Evolutionary conservation across 805 yeast species (phyloP).

Genomic region (Lipomyces sp.): DNA sequence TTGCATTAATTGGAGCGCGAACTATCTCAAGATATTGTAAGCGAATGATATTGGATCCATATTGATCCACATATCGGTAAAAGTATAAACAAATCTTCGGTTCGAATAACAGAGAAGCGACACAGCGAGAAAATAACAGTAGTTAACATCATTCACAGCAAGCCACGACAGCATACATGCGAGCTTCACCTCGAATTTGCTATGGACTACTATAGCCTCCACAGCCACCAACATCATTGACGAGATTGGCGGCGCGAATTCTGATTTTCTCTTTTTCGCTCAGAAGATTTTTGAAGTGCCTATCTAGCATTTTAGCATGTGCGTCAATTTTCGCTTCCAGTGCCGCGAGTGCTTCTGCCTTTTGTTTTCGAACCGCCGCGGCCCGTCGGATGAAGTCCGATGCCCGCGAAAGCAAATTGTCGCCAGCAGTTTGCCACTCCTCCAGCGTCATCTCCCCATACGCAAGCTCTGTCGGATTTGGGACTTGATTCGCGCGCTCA

Average conservation of each 20-base stretch:
- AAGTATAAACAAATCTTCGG: not conserved
- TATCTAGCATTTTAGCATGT: constrained; percentile 14
- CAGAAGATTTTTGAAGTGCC: not conserved
- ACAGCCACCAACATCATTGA: constrained; percentile 9
- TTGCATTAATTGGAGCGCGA: not conserved
- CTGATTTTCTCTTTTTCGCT: constrained; percentile 24
- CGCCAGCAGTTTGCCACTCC: constrained; percentile 28
- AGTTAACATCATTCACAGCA: not conserved
- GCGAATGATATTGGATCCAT: not conserved
- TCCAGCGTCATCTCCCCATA: constrained; percentile 31
- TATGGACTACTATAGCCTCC: not conserved
- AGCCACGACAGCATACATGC: not conserved
- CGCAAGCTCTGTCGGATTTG: constrained; percentile 7
- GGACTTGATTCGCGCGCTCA: constrained; percentile 9
- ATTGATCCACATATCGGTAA: not conserved
- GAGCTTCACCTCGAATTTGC: not conserved
- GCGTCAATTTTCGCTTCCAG: constrained; percentile 22
- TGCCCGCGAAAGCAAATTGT: constrained; percentile 15
- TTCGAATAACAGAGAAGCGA: not conserved
- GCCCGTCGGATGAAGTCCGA: constrained; percentile 16
- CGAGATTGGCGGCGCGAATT: constrained; percentile 9
- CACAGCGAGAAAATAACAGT: constrained; percentile 2
- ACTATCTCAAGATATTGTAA: not conserved
- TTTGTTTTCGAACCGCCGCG: constrained; percentile 15
- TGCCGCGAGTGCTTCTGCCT: constrained; percentile 19